Base-by-base conservation (phyloP, 2,329 filamentous ascomycete genomes). In the Diaporthe sp. region DNA sequence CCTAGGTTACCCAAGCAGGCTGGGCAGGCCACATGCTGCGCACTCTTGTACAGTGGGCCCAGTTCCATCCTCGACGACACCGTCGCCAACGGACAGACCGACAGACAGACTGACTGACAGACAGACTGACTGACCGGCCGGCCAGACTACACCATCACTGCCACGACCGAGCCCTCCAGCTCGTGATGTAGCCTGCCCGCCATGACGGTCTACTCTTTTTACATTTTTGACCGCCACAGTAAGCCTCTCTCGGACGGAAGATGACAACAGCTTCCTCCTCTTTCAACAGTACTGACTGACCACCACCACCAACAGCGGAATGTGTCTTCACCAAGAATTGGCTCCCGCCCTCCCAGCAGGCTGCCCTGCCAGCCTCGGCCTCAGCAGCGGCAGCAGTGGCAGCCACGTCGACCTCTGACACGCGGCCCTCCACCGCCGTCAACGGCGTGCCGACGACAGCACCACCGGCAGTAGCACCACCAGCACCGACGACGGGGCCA, bases 171-270 rank as follows among this genome's bases (percentile, higher is more conserved):
- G 72, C 72, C 74, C 39, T 67, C 37, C 59, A n/a, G 73, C 62
- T 73, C 73, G 75, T 75, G 61, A 73, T 76, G 74, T 73, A 76
- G 73, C 51, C 62, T 75, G 75, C 73, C 79, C 84, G 87, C 80
- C 82, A 98, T 99, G 97, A 93, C 94, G 77, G 94, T 98, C 85
- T 98, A 97, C 87, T 96, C 95, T 76, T 98, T 99, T 87, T 98
- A 98, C 89, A 98, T 99, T 83, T 99, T 99, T 84, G 97, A 99
- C 87, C 94, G 97, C 79, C 97, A 99, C 86, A 98, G 97, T 98
- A 89, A 82, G 91, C 46, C 70, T 68, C 72, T 28, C 53, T 22
- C 15, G 42, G 15, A 31, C 49, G 19, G 42, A 58, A 31, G 69
- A 19, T 44, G 25, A 5, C 62, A 72, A 39, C 34, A 15, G 8